Base-by-base conservation (phyloP, 805 yeast genomes). In the Suhomyces sp. region DNA sequence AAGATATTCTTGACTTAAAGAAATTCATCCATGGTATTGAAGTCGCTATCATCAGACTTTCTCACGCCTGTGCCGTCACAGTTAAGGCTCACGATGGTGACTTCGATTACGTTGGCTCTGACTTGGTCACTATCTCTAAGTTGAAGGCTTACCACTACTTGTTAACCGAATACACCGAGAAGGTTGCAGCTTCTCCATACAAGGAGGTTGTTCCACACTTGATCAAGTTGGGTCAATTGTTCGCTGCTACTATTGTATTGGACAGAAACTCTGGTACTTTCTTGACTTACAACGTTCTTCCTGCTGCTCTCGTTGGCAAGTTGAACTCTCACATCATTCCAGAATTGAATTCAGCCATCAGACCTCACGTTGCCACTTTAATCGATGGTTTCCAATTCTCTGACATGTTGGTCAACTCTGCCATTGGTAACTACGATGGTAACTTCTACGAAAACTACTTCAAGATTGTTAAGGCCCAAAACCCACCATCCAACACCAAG, bases 221-320 rank as follows among this genome's bases (percentile, higher is more conserved):
- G 51, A 62, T 65, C 40, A 59, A 68, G 26, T 55, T 88, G 39
- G 79, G 82, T 31, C 74, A 68, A 44, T 60, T 84, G 39, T 86
- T 81, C 58, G 82, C 86, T 0, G 50, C 52, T 13, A 54, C 81
- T 25, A 71, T 78, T 53, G 73, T 87, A 47, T 54, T 66, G 47
- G 91, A 87, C 50, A 72, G 73, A 36, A 84, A 78, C 60, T 74
- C 86, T 12, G 82, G 88, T 39, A 68, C 74, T 26, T 88, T 88
- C 63, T 67, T 86, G 56, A 83, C 81, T 45, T 75, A 72, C 52
- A 73, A 74, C 19, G 71, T 81, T 33, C 63, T 83, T 22, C 60
- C 76, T 8, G 63, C 83, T 7, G 65, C 65, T 7, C 61, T 68
- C 36, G 68, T 76, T 36, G 70, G 71, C 27, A 55, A 54, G 31